Base-by-base conservation (phyloP, 345 rosid species). In the Microthlaspi erraticum region DNA sequence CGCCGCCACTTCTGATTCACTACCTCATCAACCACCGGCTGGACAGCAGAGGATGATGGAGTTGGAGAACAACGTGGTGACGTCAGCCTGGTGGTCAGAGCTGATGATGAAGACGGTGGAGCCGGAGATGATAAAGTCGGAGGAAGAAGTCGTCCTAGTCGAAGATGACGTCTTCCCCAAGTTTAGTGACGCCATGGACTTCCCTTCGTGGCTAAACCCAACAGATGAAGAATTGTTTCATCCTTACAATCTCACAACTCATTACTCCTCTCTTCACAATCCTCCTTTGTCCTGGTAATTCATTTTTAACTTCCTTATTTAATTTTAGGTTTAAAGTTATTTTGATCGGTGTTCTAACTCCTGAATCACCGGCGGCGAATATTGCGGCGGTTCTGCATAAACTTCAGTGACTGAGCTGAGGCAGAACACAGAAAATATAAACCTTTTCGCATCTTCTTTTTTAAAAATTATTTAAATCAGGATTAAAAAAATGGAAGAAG, bases 201-300 rank as follows among this genome's bases (percentile, higher is more conserved):
- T 87, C 48, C 94, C 98, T 20, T 56, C 89, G 19, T 93, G 98
- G 98, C 43, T 91, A 87, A 89, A 83, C 66, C 77, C 81, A 74
- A 82, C 80, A 31, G 96, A 89, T 4, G 82, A 79, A 68, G 81
- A 79, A 71, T 78, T 84, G 73, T 76, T 88, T 73, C 92, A 83
- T 42, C 93, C 85, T 68, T 81, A 67, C 42, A 60, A 81, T 72
- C 76, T 83, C 78, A 69, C n/a, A n/a, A n/a, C 59, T 53, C 83
- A 87, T 75, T 77, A 79, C 80, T 82, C 77, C 70, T 64, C 87
- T 4, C 78, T 78, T 65, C 86, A 80, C 32, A 88, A 86, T 82
- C 83, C 91, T 74, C 80, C 94, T 55, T 79, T 93, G 71, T 89
- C 90, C 73, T 79, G 91, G 97, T 91, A 93, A 82, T 26, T 26